Conservation (phyloP, 305 asterid species). For the Plantago coronopus region DNA sequence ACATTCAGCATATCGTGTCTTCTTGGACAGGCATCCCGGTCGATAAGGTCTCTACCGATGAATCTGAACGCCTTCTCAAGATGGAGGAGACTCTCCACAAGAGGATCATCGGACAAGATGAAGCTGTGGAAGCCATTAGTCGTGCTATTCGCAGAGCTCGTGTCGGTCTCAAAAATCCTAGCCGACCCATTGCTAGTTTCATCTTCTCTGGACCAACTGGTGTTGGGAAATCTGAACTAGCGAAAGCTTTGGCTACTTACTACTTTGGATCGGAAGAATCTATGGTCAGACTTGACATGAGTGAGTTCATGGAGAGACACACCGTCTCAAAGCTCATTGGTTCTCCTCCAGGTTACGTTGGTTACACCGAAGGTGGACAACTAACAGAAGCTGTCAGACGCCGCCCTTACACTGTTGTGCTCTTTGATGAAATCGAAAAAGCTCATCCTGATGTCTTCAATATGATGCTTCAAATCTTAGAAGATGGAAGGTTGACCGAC, state of each 20-base stretch:
- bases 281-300: constrained; percentile 97
- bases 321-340: constrained; percentile 94
- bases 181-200: constrained; percentile 94
- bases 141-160: constrained; percentile 98
- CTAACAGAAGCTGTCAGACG: constrained; percentile 95
- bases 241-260: constrained; percentile 85
- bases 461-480: constrained; percentile 98
- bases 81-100: constrained; percentile 96
- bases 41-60: constrained; percentile 84
- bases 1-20: constrained; percentile 91
- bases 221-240: constrained; percentile 95
- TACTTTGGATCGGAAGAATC: constrained; percentile 98
- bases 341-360: constrained; percentile 96
- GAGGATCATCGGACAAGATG: constrained; percentile 85
- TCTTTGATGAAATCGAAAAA: constrained; percentile 89
- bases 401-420: constrained; percentile 89
- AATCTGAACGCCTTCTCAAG: constrained; percentile 89
- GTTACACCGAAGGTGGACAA: constrained; percentile 97
- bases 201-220: constrained; percentile 98
- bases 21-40: constrained; percentile 99
- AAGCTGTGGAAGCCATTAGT: constrained; percentile 91
- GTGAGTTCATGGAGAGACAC: constrained; percentile 99
- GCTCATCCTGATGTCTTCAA: constrained; percentile 96
- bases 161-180: constrained; percentile 95
- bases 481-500: constrained; percentile 92